Base-by-base conservation (phyloP, 1,284 basidiomycete species). In the Ceratobasidium sp. region DNA sequence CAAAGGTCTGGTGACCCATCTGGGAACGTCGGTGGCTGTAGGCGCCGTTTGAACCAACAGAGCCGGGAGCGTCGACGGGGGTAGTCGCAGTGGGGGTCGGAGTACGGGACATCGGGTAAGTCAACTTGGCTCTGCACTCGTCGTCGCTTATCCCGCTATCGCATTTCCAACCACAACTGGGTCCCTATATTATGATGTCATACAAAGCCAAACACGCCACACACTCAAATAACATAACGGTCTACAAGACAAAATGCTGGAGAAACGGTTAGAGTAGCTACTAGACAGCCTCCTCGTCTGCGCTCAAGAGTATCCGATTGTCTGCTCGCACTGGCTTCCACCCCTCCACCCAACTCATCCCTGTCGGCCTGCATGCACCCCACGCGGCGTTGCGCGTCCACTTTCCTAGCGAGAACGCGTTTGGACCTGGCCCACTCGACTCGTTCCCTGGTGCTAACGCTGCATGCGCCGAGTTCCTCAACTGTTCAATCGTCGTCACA, bases 401-500 rank as follows among this genome's bases (percentile, higher is more conserved):
- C 71, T 82, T 89, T 48, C 91, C 90, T 80, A 93, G 91, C 72
- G 90, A 89, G 82, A 94, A 94, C 48, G 93, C 92, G 79, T 94
- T 94, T 1, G 90, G 92, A 15, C 88, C 81, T 6, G 78, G 78
- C 29, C 67, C 56, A 11, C 53, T 24, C 59, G 36, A 11, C 36
- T 74, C 57, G 1, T 88, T 84, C 1, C 88, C 90, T 19, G 88
- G 86, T 17, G 86, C 84, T 51, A 93, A 83, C 44, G 86, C 85
- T 79, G 90, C 92, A 82, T 93, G 92, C 31, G 93, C 93, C 82
- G 91, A 89, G 78, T 91, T 93, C 75, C 93, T 89, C 79, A 94
- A 93, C 88, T 96, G 94, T 84, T 98, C 96, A 76, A 98, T 96
- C 14, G 96, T 98, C 1, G 96, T 97, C 54, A 94, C 86, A 82